Conservation (phyloP, 1,284 basidiomycete species). For the Tylopilus orsonianus region DNA sequence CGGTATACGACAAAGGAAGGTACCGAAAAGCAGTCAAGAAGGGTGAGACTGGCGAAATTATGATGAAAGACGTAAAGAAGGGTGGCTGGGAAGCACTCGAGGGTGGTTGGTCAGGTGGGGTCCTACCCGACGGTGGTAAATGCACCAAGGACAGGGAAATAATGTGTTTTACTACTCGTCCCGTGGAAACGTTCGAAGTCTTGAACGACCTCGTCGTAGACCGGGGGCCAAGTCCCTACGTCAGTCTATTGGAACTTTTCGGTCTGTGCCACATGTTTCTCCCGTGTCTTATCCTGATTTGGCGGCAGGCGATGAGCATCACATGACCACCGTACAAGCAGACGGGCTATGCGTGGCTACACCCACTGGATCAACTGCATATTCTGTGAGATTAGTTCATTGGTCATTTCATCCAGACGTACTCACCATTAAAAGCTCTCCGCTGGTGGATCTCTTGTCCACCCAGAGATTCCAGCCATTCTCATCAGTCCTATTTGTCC, state of each 20-base stretch:
- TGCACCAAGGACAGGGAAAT: slow-evolving; percentile 88
- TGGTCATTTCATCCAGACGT: neutral
- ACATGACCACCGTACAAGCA: slow-evolving; percentile 98
- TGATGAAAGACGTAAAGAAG: slow-evolving; percentile 87
- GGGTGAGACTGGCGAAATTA: slow-evolving; percentile 89
- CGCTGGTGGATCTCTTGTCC: slow-evolving; percentile 95
- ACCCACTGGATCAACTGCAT: slow-evolving; percentile 97
- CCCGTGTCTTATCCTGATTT: slow-evolving; percentile 7
- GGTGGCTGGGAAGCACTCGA: slow-evolving; percentile 95
- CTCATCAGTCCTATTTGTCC: slow-evolving; percentile 98
- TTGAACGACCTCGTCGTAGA: slow-evolving; percentile 98
- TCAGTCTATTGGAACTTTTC: slow-evolving; percentile 94
- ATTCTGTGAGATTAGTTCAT: slow-evolving; percentile 63
- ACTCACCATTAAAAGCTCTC: slow-evolving; percentile 64
- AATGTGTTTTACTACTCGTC: slow-evolving; percentile 94
- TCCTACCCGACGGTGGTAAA: slow-evolving; percentile 43
- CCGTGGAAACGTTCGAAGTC: slow-evolving; percentile 97
- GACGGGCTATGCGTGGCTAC: slow-evolving; percentile 97
- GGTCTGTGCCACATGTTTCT: slow-evolving; percentile 53
- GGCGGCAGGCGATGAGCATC: slow-evolving; percentile 88
- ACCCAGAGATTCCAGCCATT: slow-evolving; percentile 96
- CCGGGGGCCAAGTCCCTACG: slow-evolving; percentile 96
- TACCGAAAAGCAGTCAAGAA: slow-evolving; percentile 85
- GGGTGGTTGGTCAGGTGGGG: slow-evolving; percentile 56
- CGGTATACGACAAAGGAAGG: slow-evolving; percentile 71